Conservation (phyloP, 176 grass and related monocot species). For the Triticum monococcum region DNA sequence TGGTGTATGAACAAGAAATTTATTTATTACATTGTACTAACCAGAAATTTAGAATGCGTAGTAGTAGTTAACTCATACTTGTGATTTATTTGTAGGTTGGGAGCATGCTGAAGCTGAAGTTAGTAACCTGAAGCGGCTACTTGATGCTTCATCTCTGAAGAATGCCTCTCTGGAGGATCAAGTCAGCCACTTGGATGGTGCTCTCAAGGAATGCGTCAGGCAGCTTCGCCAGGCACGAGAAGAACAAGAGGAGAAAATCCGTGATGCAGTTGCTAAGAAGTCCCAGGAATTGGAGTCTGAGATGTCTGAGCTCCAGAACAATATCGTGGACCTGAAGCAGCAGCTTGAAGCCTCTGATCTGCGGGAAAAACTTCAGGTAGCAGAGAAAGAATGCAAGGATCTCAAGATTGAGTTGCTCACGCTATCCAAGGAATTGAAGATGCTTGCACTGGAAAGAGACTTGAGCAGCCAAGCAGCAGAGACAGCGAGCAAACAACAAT, state of each 20-base stretch:
- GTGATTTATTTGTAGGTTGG: slow-evolving; percentile 62
- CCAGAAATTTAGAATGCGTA: too few relatives aligned
- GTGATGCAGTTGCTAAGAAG: slow-evolving; percentile 49
- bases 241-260: slow-evolving; percentile 76
- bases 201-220: slow-evolving; percentile 95
- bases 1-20: neutral
- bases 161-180: slow-evolving; percentile 70
- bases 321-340: slow-evolving; percentile 47
- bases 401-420: slow-evolving; percentile 53
- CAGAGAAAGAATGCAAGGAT: slow-evolving; percentile 64
- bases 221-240: slow-evolving; percentile 83
- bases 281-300: slow-evolving; percentile 46
- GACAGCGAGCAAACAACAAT: slow-evolving; percentile 85
- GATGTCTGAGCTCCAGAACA: slow-evolving; percentile 55
- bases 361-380: slow-evolving; percentile 49
- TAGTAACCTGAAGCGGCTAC: slow-evolving; percentile 61
- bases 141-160: slow-evolving; percentile 69
- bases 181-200: slow-evolving; percentile 72
- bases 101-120: slow-evolving; percentile 91
- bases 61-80: slow-evolving; percentile 1
- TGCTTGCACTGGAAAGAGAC: slow-evolving; percentile 73
- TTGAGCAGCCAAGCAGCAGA: slow-evolving; percentile 90
- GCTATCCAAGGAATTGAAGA: slow-evolving; percentile 53
- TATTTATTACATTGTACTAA: neutral
- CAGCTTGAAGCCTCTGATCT: slow-evolving; percentile 58